phyloP scores from a whole-genome alignment of 2,329 filamentous ascomycete species.

The Apiospora koreana region DNA sequence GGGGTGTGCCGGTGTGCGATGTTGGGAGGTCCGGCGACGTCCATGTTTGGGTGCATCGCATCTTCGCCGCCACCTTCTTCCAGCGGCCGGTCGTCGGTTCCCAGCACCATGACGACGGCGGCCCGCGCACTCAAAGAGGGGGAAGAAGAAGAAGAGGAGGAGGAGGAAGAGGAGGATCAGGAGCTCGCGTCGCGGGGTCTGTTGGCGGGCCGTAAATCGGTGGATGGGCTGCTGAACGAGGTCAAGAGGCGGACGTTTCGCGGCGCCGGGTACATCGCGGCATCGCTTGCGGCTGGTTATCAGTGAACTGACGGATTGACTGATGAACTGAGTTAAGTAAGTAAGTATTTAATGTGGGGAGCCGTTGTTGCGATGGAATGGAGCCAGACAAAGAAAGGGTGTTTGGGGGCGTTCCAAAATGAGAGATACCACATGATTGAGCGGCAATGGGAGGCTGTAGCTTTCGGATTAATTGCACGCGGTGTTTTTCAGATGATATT shows the following conservation, averaged over 20 bases:
- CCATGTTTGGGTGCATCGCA: neutral
- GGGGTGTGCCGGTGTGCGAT: neutral
- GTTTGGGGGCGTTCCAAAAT: too few relatives aligned
- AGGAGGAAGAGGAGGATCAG: too few relatives aligned
- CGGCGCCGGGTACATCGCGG: conserved; percentile 8
- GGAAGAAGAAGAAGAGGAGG: neutral
- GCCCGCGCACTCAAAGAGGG: fast-evolving
- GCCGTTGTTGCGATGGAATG: too few relatives aligned
- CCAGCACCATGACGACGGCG: neutral
- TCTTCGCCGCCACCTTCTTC: neutral
- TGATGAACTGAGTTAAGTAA: neutral
- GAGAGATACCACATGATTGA: too few relatives aligned
- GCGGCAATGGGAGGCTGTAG: too few relatives aligned
- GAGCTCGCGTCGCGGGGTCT: neutral
- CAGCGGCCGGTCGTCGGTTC: neutral
- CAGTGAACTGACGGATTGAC: neutral
- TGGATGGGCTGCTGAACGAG: conserved; percentile 9
- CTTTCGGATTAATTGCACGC: too few relatives aligned
- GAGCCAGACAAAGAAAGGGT: too few relatives aligned
- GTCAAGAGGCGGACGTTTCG: conserved; percentile 13
- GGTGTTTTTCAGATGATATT: too few relatives aligned
- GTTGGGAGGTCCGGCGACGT: neutral
- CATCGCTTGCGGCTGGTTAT: conserved; percentile 18
- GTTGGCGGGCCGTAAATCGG: neutral
- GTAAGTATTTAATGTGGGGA: too few relatives aligned